Evolutionary conservation across 345 rosid species (phyloP), one percentile per base, ranked within the genome.

Genomic region (Salix viminalis): DNA sequence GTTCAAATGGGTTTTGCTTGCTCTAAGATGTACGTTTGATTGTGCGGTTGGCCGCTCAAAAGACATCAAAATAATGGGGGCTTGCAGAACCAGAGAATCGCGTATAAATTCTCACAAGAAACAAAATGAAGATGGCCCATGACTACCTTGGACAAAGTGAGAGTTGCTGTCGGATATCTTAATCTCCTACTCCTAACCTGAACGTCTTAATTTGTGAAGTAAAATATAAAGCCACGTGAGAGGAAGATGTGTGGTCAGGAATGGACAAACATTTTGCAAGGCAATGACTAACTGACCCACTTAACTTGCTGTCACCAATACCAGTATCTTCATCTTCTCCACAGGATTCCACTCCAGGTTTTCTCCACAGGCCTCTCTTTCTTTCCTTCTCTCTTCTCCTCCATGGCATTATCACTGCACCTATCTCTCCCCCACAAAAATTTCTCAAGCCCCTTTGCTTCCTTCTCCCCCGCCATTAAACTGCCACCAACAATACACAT

Each of bases 361-460:
- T 52, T 52, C 19, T 19, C 23, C n/a, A 52, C 58, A 18, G 21
- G 21, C 58, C 16, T 46, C 52, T 46, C 52, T 46, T 46, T 7
- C 18, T 30, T 34, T 32, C 44, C 46, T 37, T 2, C 21, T 13
- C 70, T 6, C 11, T 21, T 67, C 65, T n/a, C 54, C 10, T 62
- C 26, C 75, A 84, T 83, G 85, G 79, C 83, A 48, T 67, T 71
- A 11, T 81, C 75, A 70, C 30, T 77, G 12, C 76, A 28, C 61
- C 74, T 75, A 74, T 74, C 75, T 71, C 75, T 74, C 69, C 68
- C 73, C 68, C 24, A 68, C 15, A 71, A 79, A 36, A 32, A 69
- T 37, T 32, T 71, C 16, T 52, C 58, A 0, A 52, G 19, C 23
- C 54, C 75, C 28, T 71, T 71, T 66, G 39, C 67, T 72, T 75